Evolutionary conservation across 371 early-diverging fungal genomes (phyloP), one percentile per base, ranked within the genome.

Genomic region (Umbelopsis sp.): DNA sequence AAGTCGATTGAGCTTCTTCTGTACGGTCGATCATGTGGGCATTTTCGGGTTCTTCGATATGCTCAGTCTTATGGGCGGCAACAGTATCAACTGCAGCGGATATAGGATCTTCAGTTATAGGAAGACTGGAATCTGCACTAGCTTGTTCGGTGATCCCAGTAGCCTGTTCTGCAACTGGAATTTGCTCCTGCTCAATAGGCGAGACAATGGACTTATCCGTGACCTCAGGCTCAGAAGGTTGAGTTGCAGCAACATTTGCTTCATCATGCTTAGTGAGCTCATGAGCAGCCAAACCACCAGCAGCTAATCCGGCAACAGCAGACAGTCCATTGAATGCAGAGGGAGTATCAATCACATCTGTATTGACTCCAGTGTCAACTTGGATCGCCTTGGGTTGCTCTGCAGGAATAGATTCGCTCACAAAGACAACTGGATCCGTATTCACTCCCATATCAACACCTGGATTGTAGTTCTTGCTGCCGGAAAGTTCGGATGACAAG

Each of bases 331-430:
- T 41, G 18, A 48, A 18, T n/a, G 16, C 48, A 48, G 48, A 48
- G 1, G 48, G 6, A 20, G 48, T 6, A n/a, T 64, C 22, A n/a
- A 53, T 32, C 12, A 9, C 67, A 32, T 70, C 70, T n/a, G 75
- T 68, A 48, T 74, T 72, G 24, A 65, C 38, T 22, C 68, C 68
- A 8, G 50, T 50, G 10, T 70, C 69, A 8, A 66, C 46, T 12
- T 32, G 44, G 7, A 41, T 32, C 16, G 41, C 46, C 3, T 45
- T 37, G 6, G 37, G 25, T 35, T 57, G 57, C 37, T 57, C 57
- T 7, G 18, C 35, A 14, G 29, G 35, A 37, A 57, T 6, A 35
- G 18, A 35, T 16, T 57, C 35, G 10, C 29, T 7, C 0, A 57
- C 57, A 57, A 57, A 35, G 7, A 16, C 35, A 18, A 57, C 18